Evolutionary conservation across 257 asterid species (phyloP).

Genomic region (Solanum boliviense): DNA sequence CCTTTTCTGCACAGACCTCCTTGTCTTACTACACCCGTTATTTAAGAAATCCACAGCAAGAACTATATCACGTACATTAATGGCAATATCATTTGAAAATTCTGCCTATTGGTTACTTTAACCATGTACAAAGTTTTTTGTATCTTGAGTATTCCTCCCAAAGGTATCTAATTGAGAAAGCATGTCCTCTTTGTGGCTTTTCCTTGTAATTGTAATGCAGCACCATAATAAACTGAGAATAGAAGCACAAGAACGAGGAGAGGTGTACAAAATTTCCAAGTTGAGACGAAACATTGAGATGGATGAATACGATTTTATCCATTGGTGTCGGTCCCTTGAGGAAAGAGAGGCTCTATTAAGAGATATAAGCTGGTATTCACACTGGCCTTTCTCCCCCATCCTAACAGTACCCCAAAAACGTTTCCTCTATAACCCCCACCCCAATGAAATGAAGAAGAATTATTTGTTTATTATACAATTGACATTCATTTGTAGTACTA

Average conservation of each 20-base stretch:
- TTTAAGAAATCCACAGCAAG: background rate
- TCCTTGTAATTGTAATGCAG: conserved; percentile 24
- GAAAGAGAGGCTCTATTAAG: conserved; percentile 92
- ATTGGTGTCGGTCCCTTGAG: conserved; percentile 92
- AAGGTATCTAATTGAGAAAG: background rate
- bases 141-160: background rate
- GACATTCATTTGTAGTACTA: background rate
- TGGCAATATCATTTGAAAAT: background rate
- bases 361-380: conserved; percentile 77
- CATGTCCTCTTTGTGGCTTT: background rate
- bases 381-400: background rate
- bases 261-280: conserved; percentile 48
- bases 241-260: conserved; percentile 79
- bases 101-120: background rate
- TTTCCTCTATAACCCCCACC: background rate
- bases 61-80: background rate
- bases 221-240: conserved; percentile 40
- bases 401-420: background rate
- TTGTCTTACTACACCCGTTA: background rate
- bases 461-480: background rate
- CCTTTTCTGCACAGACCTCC: background rate
- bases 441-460: background rate
- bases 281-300: conserved; percentile 80
- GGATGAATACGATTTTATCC: conserved; percentile 90
- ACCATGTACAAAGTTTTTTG: background rate